These are phyloP conservation scores for Sherardia arvensis DNA, from an alignment of 257 asterid genomes.

Conservation along the genomic window DNA sequence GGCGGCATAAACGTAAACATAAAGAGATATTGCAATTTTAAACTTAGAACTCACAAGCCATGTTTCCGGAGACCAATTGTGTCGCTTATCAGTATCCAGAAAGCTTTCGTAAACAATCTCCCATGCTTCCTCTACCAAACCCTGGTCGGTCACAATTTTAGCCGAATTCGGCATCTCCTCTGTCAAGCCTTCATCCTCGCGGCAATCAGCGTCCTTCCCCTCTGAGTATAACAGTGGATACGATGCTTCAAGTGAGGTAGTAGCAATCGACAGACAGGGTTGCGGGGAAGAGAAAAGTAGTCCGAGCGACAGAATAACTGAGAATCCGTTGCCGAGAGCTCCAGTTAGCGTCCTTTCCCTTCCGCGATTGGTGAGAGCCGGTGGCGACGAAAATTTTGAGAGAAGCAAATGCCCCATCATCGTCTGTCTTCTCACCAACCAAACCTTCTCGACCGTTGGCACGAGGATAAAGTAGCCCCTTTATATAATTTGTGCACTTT, in stretches of 20 bases:
- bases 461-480: not conserved
- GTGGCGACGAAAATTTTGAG: slow-evolving; percentile 11
- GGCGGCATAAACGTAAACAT: not conserved
- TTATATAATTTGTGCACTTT: no score
- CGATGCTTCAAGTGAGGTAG: slow-evolving; percentile 3
- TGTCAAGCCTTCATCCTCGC: slow-evolving; percentile 32
- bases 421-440: not conserved
- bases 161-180: slow-evolving; percentile 18
- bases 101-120: slow-evolving; percentile 78
- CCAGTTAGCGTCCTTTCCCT: not conserved
- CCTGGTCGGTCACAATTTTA: slow-evolving; percentile 52
- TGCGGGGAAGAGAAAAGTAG: slow-evolving; percentile 40
- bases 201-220: slow-evolving; percentile 34
- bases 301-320: slow-evolving; percentile 54
- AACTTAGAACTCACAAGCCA: slow-evolving; percentile 48
- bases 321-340: slow-evolving; percentile 26
- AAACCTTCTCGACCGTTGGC: slow-evolving; percentile 4
- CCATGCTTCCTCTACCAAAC: slow-evolving; percentile 92
- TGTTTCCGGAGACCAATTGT: slow-evolving; percentile 67
- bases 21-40: not conserved
- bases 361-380: not conserved
- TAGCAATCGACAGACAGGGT: slow-evolving; percentile 19
- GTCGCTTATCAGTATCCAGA: slow-evolving; percentile 51
- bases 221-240: slow-evolving; percentile 2
- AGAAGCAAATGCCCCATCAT: slow-evolving; percentile 17